Evolutionary conservation across 2,329 filamentous ascomycete genomes (phyloP).

Genomic region (Neonectria punicea): DNA sequence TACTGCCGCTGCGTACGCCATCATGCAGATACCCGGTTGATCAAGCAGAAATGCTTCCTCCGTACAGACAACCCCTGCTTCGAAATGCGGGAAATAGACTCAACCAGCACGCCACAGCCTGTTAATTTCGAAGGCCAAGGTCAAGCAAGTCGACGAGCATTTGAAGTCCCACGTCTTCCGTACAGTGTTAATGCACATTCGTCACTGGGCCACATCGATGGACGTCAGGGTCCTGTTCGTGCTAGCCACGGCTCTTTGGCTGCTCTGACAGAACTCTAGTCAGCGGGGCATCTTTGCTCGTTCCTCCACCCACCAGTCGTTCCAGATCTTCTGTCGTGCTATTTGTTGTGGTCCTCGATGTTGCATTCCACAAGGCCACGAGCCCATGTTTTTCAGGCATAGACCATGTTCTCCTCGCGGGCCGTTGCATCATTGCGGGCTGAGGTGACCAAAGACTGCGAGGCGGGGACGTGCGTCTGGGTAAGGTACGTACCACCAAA

Average conservation of each 20-base stretch:
- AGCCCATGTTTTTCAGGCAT: constrained; percentile 15
- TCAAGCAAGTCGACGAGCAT: constrained; percentile 2
- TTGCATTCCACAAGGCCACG: not conserved
- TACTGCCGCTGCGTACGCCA: not conserved
- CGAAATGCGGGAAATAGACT: not conserved
- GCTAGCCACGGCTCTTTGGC: not conserved
- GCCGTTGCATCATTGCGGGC: not conserved
- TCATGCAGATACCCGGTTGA: not conserved
- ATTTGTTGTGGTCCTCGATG: constrained; percentile 1
- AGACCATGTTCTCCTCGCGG: constrained; percentile 3
- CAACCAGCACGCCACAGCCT: not conserved
- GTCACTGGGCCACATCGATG: not conserved
- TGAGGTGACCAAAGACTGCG: not conserved
- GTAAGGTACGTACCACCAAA: not conserved
- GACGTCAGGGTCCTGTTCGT: constrained; percentile 25
- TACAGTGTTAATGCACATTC: constrained; percentile 12
- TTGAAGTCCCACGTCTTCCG: not conserved
- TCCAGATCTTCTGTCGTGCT: constrained; percentile 4
- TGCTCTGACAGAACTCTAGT: not conserved
- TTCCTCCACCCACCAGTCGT: not conserved
- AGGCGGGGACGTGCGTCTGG: not conserved
- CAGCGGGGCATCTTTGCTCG: constrained; percentile 12
- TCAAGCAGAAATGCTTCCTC: not conserved
- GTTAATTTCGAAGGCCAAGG: not conserved
- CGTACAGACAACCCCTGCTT: not conserved